Percentiles rank a stretch among this genome's conserved stretches.
phyloP scores from a whole-genome alignment of 176 grass and related monocot genomes.

The maize (Zea mays) region DNA sequence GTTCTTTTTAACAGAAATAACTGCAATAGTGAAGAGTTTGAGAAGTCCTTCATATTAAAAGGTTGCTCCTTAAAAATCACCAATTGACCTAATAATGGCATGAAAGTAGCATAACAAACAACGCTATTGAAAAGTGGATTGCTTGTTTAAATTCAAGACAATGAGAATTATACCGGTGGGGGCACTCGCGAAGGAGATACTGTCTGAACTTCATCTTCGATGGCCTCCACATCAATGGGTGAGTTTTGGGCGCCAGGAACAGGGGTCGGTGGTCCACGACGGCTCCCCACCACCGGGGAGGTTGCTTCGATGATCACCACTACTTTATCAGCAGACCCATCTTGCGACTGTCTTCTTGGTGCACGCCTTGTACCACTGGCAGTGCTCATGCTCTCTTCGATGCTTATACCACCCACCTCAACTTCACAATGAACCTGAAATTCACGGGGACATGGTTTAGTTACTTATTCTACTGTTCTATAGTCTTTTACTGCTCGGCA shows the following conservation, averaged over 20 bases:
- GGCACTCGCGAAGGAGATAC: slow-evolving; percentile 46
- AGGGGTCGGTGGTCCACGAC: background rate
- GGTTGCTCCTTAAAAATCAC: slow-evolving; percentile 7
- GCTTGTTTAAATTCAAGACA: background rate
- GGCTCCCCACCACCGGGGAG: slow-evolving; percentile 16
- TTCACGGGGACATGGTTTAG: background rate
- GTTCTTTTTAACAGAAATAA: background rate
- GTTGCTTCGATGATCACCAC: slow-evolving; percentile 34
- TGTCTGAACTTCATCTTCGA: slow-evolving; percentile 49
- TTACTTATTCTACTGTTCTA: background rate
- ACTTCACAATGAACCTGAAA: slow-evolving; percentile 36
- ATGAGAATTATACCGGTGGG: slow-evolving; percentile 26
- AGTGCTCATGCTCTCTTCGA: slow-evolving; percentile 44
- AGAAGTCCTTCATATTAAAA: background rate
- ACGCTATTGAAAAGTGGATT: background rate
- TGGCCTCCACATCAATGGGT: slow-evolving; percentile 54
- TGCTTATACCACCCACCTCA: slow-evolving; percentile 8
- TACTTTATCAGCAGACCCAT: slow-evolving; percentile 40
- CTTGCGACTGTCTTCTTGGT: slow-evolving; percentile 29
- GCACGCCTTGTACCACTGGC: slow-evolving; percentile 13
- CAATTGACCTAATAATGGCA: background rate
- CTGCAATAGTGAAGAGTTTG: background rate
- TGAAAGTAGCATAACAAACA: background rate
- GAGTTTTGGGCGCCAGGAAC: slow-evolving; percentile 29
- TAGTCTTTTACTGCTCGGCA: too few species aligned